Conservation (phyloP, 2,329 filamentous ascomycete species). For the Penicillium psychrosexuale region DNA sequence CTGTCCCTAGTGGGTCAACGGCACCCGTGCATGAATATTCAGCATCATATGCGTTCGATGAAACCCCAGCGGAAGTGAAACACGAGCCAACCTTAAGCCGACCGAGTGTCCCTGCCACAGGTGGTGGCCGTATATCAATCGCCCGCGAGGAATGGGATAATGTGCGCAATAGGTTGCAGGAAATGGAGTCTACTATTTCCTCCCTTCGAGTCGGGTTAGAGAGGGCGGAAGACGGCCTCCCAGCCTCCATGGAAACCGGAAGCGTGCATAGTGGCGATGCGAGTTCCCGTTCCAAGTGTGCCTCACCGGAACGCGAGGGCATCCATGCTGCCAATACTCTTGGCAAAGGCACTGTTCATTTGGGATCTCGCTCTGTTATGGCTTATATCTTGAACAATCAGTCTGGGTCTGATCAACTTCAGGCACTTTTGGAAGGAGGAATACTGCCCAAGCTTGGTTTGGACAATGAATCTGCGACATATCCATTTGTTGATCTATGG, state of each 20-base stretch:
- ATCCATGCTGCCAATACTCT: conserved; percentile 60
- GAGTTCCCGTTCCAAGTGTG: conserved; percentile 32
- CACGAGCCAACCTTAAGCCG: conserved; percentile 20
- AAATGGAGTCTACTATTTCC: conserved; percentile 44
- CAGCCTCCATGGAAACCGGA: conserved; percentile 26
- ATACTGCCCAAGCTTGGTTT: conserved; percentile 61
- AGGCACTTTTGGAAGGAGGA: conserved; percentile 58
- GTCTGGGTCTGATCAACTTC: conserved; percentile 47
- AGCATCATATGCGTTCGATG: conserved; percentile 15
- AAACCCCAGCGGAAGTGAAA: conserved; percentile 24
- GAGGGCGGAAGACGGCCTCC: conserved; percentile 32
- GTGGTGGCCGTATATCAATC: conserved; percentile 36
- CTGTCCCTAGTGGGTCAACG: conserved; percentile 12
- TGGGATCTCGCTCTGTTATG: conserved; percentile 60
- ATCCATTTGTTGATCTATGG: conserved; percentile 65
- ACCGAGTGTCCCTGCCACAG: conserved; percentile 13
- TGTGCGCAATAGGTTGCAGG: conserved; percentile 41
- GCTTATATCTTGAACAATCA: conserved; percentile 58
- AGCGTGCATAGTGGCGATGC: conserved; percentile 34
- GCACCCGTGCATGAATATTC: conserved; percentile 10
- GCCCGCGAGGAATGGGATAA: conserved; percentile 46
- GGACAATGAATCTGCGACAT: conserved; percentile 63
- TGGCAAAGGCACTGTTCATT: conserved; percentile 59
- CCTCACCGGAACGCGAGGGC: conserved; percentile 50
- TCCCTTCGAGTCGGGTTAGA: conserved; percentile 41